phyloP scores from a whole-genome alignment of 768 basidiomycete genomes.

The Trametes meyenii region DNA sequence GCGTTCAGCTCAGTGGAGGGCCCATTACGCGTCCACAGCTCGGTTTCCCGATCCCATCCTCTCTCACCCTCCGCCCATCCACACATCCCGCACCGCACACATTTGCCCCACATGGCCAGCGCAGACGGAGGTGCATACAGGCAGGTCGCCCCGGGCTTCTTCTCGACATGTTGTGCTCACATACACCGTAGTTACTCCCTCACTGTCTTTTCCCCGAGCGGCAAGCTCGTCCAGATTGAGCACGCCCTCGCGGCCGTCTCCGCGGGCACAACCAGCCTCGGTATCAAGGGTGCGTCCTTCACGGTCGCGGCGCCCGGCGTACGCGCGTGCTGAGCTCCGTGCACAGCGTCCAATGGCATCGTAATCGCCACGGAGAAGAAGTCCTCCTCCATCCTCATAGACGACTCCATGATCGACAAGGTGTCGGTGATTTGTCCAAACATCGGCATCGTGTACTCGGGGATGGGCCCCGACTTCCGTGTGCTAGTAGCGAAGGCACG shows the following conservation, averaged over 20 bases:
- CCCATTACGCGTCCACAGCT: slow-evolving; percentile 25
- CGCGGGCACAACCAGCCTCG: slow-evolving; percentile 94
- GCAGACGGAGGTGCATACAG: slow-evolving; percentile 56
- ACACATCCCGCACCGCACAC: not conserved
- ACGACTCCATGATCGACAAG: slow-evolving; percentile 98
- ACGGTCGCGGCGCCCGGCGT: not conserved
- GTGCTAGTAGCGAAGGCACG: slow-evolving; percentile 92
- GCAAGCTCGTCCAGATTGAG: slow-evolving; percentile 99
- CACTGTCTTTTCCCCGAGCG: slow-evolving; percentile 98
- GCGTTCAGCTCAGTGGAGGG: slow-evolving; percentile 23
- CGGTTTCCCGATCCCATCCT: slow-evolving; percentile 6
- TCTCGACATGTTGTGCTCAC: slow-evolving; percentile 14
- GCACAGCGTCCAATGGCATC: slow-evolving; percentile 93
- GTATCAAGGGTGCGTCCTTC: slow-evolving; percentile 83
- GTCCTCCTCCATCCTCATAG: slow-evolving; percentile 94
- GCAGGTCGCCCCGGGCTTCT: slow-evolving; percentile 22
- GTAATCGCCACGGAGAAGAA: slow-evolving; percentile 99
- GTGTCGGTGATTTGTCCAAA: slow-evolving; percentile 97
- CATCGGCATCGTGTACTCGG: slow-evolving; percentile 99
- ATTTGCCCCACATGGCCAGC: slow-evolving; percentile 60
- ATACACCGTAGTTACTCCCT: slow-evolving; percentile 80
- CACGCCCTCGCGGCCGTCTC: slow-evolving; percentile 97
- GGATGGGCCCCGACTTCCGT: slow-evolving; percentile 99
- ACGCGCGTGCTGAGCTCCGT: slow-evolving; percentile 21
- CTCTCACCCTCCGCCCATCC: not conserved